Conservation (phyloP, 108 stramenopile genomes). For the Nitzschia sp. region DNA sequence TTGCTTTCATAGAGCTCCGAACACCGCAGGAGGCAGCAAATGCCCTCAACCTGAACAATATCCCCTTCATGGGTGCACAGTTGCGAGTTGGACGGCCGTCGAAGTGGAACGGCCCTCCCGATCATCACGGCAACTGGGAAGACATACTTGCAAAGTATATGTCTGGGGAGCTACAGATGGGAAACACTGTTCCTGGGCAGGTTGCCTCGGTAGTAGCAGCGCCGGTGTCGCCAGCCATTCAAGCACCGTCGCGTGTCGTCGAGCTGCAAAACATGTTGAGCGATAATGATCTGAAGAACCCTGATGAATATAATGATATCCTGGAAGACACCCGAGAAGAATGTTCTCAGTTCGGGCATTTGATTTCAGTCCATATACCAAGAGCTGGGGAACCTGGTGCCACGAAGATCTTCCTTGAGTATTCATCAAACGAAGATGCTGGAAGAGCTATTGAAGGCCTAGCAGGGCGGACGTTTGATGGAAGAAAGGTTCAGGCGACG, state of each 20-base stretch:
- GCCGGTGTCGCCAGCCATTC: conserved; percentile 11
- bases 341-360: conserved; percentile 86
- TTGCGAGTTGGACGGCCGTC: conserved; percentile 88
- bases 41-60: conserved; percentile 92
- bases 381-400: conserved; percentile 67
- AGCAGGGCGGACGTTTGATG: conserved; percentile 86
- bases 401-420: conserved; percentile 87
- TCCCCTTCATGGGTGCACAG: conserved; percentile 88
- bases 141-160: conserved; percentile 93
- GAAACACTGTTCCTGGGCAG: conserved; percentile 33
- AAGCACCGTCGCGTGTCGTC: conserved; percentile 67
- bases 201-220: conserved; percentile 31
- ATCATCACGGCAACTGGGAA: conserved; percentile 92
- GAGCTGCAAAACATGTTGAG: conserved; percentile 92
- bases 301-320: conserved; percentile 87
- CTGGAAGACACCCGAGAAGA: conserved; percentile 93
- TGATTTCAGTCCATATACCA: conserved; percentile 83
- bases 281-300: conserved; percentile 75
- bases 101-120: conserved; percentile 88
- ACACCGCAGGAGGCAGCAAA: conserved; percentile 85
- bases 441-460: conserved; percentile 71
- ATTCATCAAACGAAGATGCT: conserved; percentile 69
- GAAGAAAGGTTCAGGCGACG: conserved; percentile 68
- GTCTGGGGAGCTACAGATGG: conserved; percentile 73
- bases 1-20: conserved; percentile 92